Percentiles rank a stretch among this genome's conserved stretches.
Evolutionary conservation across 768 basidiomycete genomes (phyloP).

Genomic region (Antrodiella citrinella): DNA sequence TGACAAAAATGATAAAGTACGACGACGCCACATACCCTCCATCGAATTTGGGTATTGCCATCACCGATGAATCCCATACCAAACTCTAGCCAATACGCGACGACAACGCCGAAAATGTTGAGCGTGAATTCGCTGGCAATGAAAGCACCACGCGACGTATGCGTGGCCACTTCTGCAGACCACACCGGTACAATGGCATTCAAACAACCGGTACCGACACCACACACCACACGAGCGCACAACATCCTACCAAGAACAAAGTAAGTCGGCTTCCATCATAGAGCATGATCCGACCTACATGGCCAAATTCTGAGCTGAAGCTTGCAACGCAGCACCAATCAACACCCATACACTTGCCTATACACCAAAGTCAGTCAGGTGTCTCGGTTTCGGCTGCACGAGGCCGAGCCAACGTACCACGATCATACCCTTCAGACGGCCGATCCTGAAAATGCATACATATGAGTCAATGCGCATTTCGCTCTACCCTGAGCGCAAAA

Average conservation of each 20-base stretch:
- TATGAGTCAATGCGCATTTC: neutral
- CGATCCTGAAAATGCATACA: conserved; percentile 18
- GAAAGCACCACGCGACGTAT: conserved; percentile 37
- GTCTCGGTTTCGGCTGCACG: neutral
- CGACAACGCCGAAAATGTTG: conserved; percentile 33
- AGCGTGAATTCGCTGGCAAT: conserved; percentile 37
- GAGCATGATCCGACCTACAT: conserved; percentile 23
- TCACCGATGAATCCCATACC: conserved; percentile 36
- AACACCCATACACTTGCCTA: conserved; percentile 33
- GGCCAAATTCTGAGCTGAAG: conserved; percentile 33
- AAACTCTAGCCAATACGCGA: conserved; percentile 40
- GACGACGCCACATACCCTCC: conserved; percentile 20
- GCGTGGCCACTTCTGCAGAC: conserved; percentile 37
- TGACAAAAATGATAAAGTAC: neutral
- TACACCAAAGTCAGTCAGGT: neutral
- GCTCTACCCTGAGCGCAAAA: neutral
- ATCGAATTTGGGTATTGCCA: conserved; percentile 30
- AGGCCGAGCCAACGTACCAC: conserved; percentile 14
- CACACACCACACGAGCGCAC: conserved; percentile 36
- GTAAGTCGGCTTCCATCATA: conserved; percentile 1
- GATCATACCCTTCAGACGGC: conserved; percentile 32
- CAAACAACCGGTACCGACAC: conserved; percentile 35
- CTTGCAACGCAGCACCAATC: conserved; percentile 33
- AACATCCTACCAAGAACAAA: conserved; percentile 33
- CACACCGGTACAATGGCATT: conserved; percentile 39